Evolutionary conservation across 768 basidiomycete genomes (phyloP).

Genomic region (Guyanaporus albipodus): DNA sequence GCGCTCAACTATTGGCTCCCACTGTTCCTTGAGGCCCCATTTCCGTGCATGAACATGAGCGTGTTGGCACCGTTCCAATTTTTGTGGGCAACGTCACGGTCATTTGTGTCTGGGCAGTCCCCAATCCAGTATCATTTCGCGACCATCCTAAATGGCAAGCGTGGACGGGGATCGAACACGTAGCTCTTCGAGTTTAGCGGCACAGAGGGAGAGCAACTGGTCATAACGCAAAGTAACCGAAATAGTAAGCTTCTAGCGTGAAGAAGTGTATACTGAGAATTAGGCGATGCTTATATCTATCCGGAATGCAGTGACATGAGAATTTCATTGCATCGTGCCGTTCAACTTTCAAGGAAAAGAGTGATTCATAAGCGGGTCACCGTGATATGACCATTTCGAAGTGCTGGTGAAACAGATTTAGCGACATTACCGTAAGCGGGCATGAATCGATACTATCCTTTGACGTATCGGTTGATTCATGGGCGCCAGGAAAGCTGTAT

Average conservation of each 20-base stretch:
- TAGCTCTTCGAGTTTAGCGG: conserved; percentile 1
- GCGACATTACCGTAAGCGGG: too few species aligned
- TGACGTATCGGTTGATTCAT: too few species aligned
- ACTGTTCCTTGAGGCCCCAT: conserved; percentile 6
- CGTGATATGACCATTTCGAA: too few species aligned
- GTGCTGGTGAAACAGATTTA: too few species aligned
- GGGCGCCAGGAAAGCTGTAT: too few species aligned
- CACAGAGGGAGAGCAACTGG: neutral
- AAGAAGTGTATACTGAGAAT: too few species aligned
- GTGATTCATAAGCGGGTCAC: too few species aligned
- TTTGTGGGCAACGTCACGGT: neutral
- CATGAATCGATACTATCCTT: too few species aligned
- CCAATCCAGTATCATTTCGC: conserved; percentile 9
- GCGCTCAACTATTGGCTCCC: conserved; percentile 3
- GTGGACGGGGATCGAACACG: conserved; percentile 9
- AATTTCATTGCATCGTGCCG: too few species aligned
- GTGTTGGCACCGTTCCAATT: neutral
- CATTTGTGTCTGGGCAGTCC: neutral
- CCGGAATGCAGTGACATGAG: too few species aligned
- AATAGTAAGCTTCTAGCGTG: neutral
- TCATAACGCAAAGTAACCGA: neutral
- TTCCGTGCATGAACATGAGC: conserved; percentile 5
- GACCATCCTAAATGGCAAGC: conserved; percentile 6
- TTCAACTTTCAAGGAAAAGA: too few species aligned
- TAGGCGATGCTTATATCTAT: neutral